Percentiles rank a stretch among this genome's conserved stretches.
Evolutionary conservation across 768 basidiomycete species (phyloP).

Genomic region (Hericium coralloides): DNA sequence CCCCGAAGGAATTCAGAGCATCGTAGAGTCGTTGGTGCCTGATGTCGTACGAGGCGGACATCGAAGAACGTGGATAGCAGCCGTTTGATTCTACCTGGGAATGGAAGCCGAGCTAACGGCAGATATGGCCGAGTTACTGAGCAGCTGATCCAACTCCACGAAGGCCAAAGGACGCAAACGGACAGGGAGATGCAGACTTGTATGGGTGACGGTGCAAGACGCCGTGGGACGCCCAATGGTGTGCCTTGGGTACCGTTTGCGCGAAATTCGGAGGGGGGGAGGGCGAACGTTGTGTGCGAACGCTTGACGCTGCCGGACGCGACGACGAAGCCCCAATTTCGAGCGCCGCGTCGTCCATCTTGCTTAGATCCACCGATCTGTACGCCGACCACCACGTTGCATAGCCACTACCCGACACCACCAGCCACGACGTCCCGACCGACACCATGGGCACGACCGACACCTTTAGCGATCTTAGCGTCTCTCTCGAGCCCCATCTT

Average conservation of each 20-base stretch:
- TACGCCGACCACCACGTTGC: too few relatives aligned
- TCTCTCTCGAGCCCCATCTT: constrained; percentile 66
- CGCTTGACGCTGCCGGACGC: too few relatives aligned
- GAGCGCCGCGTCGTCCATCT: too few relatives aligned
- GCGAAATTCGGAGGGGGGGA: too few relatives aligned
- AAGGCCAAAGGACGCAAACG: not conserved
- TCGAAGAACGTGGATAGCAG: not conserved
- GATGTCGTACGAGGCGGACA: not conserved
- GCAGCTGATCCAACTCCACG: not conserved
- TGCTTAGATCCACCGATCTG: too few relatives aligned
- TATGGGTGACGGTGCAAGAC: too few relatives aligned
- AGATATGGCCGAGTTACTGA: not conserved
- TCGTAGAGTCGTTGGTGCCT: constrained; percentile 5
- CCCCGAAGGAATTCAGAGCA: not conserved
- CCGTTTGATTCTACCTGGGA: not conserved
- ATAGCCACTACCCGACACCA: not conserved
- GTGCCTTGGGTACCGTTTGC: too few relatives aligned
- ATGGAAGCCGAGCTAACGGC: not conserved
- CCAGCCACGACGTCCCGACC: not conserved
- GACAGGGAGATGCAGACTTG: too few relatives aligned
- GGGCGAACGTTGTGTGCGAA: too few relatives aligned
- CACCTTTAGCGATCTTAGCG: constrained; percentile 32
- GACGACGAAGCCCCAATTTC: too few relatives aligned
- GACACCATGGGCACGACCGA: constrained; percentile 4
- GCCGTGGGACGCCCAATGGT: too few relatives aligned